Evolutionary conservation across 2,329 filamentous ascomycete species (phyloP), one percentile per base, ranked within the genome.

Genomic region (Phyllosticta ampelicida): DNA sequence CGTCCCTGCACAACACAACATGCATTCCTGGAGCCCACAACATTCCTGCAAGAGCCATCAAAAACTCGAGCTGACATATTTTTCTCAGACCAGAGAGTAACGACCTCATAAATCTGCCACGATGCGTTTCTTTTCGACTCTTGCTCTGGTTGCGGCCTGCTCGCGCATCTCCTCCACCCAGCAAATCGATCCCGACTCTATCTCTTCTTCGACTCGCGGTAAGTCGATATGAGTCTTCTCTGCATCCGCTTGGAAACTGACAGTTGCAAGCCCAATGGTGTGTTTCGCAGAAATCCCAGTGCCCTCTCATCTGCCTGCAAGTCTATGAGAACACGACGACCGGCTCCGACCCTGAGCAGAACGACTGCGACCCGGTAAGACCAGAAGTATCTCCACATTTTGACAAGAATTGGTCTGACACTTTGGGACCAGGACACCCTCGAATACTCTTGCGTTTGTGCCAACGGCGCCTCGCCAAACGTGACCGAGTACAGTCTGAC

Each of bases 401-500:
- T 5, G 10, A 26, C 29, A 11, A 36, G 20, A 23, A 30, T 53
- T 23, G n/a, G 18, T 5, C 51, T 26, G 9, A 21, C 13, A 16
- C 11, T 13, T 16, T 48, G 3, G 23, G 23, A 49, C 28, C 53
- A 67, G 65, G 63, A 78, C 55, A 74, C 77, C 19, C 78, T 92
- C 54, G 78, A 75, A n/a, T 92, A 86, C 73, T 77, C 78, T 62
- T 94, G 88, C 71, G 76, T 89, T 64, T 94, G 88, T 76, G 78
- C 79, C 62, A 79, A 86, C 65, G 80, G 82, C 68, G 70, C 79
- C 61, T 74, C 80, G 55, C 88, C 88, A 64, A 90, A 91, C 73
- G 74, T 89, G 53, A 83, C 85, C 66, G 80, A 91, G 73, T 94
- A 86, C 79, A 86, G 85, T 19, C 79, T 89, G 65, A 91, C 88